Percentiles rank a stretch among this genome's conserved stretches.
These are phyloP conservation scores for Solanum tacnaense DNA, from an alignment of 257 asterid genomes.

Conservation along the genomic window DNA sequence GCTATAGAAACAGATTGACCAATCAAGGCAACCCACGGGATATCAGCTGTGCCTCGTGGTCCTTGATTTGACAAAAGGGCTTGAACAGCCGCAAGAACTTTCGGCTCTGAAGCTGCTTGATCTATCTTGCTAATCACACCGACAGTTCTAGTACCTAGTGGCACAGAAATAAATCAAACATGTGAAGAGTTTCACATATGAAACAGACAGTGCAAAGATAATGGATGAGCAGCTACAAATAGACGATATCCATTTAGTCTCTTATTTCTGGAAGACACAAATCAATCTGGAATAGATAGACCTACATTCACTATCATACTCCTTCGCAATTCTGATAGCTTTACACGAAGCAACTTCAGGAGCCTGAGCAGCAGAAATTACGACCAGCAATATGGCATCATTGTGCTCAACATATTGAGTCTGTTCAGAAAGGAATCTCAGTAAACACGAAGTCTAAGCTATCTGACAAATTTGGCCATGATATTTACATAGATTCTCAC, in stretches of 20 bases:
- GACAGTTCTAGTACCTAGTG: slow-evolving; percentile 79
- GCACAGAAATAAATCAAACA: neutral
- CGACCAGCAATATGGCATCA: slow-evolving; percentile 85
- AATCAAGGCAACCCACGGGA: slow-evolving; percentile 98
- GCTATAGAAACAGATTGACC: slow-evolving; percentile 95
- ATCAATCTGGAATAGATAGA: slow-evolving; percentile 12
- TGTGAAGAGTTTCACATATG: neutral
- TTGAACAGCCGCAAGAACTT: slow-evolving; percentile 89
- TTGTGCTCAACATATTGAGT: slow-evolving; percentile 77
- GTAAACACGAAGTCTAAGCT: neutral
- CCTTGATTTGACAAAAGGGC: slow-evolving; percentile 90
- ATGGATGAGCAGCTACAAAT: neutral
- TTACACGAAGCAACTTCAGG: slow-evolving; percentile 89
- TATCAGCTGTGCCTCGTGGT: slow-evolving; percentile 86
- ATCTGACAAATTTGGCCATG: neutral
- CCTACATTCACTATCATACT: slow-evolving; percentile 93
- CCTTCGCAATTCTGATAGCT: slow-evolving; percentile 91
- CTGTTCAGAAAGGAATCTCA: slow-evolving; percentile 25
- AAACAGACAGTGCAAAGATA: neutral
- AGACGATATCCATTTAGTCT: neutral
- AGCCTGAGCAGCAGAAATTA: slow-evolving; percentile 90
- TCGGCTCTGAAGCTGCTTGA: slow-evolving; percentile 85
- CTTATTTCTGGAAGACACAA: neutral
- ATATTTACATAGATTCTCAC: slow-evolving; percentile 36
- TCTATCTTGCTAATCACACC: slow-evolving; percentile 93